Evolutionary conservation across 2,329 filamentous ascomycete species (phyloP).

Genomic region (Diaporthe caulivora): DNA sequence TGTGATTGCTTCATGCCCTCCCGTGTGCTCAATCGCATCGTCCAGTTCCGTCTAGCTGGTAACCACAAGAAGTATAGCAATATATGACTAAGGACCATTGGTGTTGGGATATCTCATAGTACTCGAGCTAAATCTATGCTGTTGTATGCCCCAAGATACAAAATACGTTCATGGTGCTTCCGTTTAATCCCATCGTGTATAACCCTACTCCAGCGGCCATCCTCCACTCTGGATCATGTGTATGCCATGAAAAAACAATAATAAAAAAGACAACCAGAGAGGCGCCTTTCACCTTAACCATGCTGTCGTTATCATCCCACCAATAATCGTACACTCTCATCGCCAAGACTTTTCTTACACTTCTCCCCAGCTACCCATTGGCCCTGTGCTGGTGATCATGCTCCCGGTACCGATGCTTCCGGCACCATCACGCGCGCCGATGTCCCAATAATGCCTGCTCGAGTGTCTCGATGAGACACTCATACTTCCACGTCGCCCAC

Average conservation of each 20-base stretch:
- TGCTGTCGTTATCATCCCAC: conserved; percentile 17
- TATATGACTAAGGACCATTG: background rate
- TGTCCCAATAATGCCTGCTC: conserved; percentile 91
- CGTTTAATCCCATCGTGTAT: background rate
- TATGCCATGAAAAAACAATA: background rate
- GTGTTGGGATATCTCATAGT: conserved; percentile 13
- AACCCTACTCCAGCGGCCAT: background rate
- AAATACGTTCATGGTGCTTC: conserved; percentile 5
- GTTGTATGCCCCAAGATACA: conserved; percentile 1
- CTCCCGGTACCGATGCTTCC: conserved; percentile 83
- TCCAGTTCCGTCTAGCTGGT: background rate
- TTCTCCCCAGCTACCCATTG: conserved; percentile 85
- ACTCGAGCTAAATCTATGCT: conserved; percentile 32
- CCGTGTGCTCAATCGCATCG: background rate
- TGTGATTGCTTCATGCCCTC: background rate
- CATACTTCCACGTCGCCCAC: conserved; percentile 73
- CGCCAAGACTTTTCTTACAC: conserved; percentile 57
- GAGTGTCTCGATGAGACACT: conserved; percentile 84
- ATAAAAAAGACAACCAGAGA: background rate
- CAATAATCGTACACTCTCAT: background rate
- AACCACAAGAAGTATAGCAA: background rate
- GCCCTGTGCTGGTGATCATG: conserved; percentile 74
- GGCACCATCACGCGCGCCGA: conserved; percentile 62
- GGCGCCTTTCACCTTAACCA: background rate
- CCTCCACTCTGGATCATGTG: background rate